These are phyloP conservation scores for Neurospora tetraspora DNA, from an alignment of 495 filamentous ascomycete genomes.

Conservation along the genomic window DNA sequence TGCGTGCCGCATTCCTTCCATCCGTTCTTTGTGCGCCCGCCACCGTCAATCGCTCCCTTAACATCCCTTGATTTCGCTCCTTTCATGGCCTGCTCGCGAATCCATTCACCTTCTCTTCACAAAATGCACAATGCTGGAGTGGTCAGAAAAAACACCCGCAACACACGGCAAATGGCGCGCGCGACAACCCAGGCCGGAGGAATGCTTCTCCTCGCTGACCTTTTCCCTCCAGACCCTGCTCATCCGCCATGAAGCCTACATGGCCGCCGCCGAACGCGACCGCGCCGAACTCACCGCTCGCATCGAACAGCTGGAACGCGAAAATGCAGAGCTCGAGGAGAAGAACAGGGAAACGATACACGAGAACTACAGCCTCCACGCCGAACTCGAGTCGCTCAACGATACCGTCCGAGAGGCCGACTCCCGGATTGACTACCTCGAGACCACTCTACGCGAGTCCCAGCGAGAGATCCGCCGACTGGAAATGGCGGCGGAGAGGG, in stretches of 20 bases:
- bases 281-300: conserved; percentile 55
- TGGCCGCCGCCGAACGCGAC: conserved; percentile 80
- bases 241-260: conserved; percentile 83
- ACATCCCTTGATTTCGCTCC: not conserved
- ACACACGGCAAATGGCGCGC: not conserved
- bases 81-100: not conserved
- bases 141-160: not conserved
- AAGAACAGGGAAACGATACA: conserved; percentile 63
- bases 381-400: conserved; percentile 77
- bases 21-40: not conserved
- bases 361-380: conserved; percentile 68
- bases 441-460: conserved; percentile 61
- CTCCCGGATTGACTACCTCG: conserved; percentile 57
- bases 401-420: conserved; percentile 65
- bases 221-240: conserved; percentile 76
- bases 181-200: conserved; percentile 3
- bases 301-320: conserved; percentile 66
- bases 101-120: not conserved
- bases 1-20: not conserved
- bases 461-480: conserved; percentile 66
- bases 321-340: conserved; percentile 63
- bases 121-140: not conserved
- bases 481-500: conserved; percentile 59
- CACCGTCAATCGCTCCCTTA: not conserved
- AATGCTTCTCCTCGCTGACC: conserved; percentile 18